Base-by-base conservation (phyloP, 208 protist species). In the Leishmania turanica region DNA sequence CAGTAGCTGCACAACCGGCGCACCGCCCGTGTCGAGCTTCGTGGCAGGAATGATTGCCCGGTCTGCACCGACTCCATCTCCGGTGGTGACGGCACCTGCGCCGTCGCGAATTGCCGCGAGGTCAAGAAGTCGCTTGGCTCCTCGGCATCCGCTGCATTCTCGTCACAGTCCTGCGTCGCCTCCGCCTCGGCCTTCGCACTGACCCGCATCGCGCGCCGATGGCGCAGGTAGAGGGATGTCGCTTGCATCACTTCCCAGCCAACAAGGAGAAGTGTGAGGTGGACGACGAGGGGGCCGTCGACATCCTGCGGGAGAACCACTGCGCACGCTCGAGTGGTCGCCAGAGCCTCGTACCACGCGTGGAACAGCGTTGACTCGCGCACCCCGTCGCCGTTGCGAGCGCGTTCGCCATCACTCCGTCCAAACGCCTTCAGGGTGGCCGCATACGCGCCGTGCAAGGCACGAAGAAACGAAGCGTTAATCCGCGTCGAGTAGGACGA, bases 1-100 rank as follows among this genome's bases (percentile, higher is more conserved):
- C 87, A 90, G 80, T 90, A 90, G 58, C 66, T 79, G 79, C 82
- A 86, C 70, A 88, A 56, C 13, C 85, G 82, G 21, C 56, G 78
- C 72, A 86, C 49, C 56, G 82, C 72, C 0, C 78, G 77, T 49
- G 78, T 80, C 11, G 64, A 79, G 56, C 70, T 82, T 54, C 49
- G 82, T 60, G 76, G 82, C 70, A 80, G 82, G 62, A 69, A 76
- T 62, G 72, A 37, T 51, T 49, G 62, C 19, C 53, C 58, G 19
- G 66, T 69, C 11, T 71, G 62, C 60, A 64, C 42, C 5, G 77
- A 60, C 34, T 62, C 76, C 40, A 56, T 37, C 56, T 82, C 78
- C 17, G 82, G 58, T 3, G 34, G 21, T 21, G 69, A 45, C 19
- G 53, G 62, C 54, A 54, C 76, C 4, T 56, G 17, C 37, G 72